Evolutionary conservation across 805 yeast species (phyloP).

Genomic region (Nakazawaea wyomingensis): DNA sequence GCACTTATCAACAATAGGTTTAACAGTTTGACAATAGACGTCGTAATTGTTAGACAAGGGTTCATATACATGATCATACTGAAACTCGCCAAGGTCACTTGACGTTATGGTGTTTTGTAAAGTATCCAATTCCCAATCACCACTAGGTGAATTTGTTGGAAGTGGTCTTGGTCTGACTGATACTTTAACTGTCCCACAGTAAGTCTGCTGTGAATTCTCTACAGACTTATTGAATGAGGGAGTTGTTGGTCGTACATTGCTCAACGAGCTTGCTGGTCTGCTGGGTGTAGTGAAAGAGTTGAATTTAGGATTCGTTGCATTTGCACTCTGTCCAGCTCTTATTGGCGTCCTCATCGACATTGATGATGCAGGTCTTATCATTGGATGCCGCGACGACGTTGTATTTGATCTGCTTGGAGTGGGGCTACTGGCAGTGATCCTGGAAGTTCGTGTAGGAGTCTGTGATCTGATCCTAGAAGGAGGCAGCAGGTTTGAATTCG

Average conservation of each 20-base stretch:
- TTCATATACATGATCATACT: conserved; percentile 75
- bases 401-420: conserved; percentile 16
- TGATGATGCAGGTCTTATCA: conserved; percentile 14
- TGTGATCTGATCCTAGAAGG: conserved; percentile 15
- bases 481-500: conserved; percentile 6
- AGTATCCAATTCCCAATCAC: conserved; percentile 43
- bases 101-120: conserved; percentile 35
- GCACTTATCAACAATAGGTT: conserved; percentile 46
- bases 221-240: conserved; percentile 5
- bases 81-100: conserved; percentile 56
- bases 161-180: conserved; percentile 74
- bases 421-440: conserved; percentile 10
- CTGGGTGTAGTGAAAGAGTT: conserved; percentile 9
- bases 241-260: conserved; percentile 13
- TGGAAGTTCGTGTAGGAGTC: conserved; percentile 15
- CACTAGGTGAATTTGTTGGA: conserved; percentile 15
- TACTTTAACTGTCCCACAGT: conserved; percentile 70
- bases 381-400: conserved; percentile 16
- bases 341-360: conserved; percentile 12
- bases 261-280: conserved; percentile 16
- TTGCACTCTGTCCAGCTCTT: conserved; percentile 2
- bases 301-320: neutral
- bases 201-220: conserved; percentile 22
- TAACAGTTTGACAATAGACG: conserved; percentile 57
- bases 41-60: conserved; percentile 47